These are phyloP conservation scores for Colletotrichum australisinense DNA, from an alignment of 2,329 filamentous ascomycete genomes.

Conservation along the genomic window DNA sequence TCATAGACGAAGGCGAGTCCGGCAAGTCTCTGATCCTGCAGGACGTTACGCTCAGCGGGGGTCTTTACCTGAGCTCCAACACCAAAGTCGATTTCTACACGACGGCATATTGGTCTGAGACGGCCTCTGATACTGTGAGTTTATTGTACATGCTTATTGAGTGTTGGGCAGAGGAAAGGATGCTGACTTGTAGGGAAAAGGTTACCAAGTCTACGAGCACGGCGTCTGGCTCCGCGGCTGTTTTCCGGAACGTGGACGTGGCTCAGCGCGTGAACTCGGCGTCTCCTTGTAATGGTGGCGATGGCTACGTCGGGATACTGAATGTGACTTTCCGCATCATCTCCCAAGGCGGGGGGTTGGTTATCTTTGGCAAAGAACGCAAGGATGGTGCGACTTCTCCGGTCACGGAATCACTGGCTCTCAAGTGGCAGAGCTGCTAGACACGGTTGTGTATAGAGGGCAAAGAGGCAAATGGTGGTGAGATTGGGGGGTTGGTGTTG, in stretches of 20 bases:
- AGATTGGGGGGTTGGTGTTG: neutral
- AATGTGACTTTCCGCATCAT: slow-evolving; percentile 37
- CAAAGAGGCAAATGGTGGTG: neutral
- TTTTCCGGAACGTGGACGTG: slow-evolving; percentile 28
- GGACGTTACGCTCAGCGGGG: slow-evolving; percentile 25
- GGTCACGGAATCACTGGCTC: slow-evolving; percentile 27
- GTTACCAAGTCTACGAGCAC: slow-evolving; percentile 24
- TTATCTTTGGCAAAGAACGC: slow-evolving; percentile 29
- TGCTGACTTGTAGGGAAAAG: neutral
- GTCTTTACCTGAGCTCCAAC: slow-evolving; percentile 28
- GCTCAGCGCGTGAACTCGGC: slow-evolving; percentile 19
- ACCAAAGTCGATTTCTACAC: slow-evolving; percentile 27
- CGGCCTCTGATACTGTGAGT: slow-evolving; percentile 23
- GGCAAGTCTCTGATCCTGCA: slow-evolving; percentile 23
- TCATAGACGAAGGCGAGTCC: slow-evolving; percentile 26
- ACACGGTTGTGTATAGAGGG: neutral
- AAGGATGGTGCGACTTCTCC: slow-evolving; percentile 7
- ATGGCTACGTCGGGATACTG: slow-evolving; percentile 35
- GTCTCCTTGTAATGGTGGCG: slow-evolving; percentile 28
- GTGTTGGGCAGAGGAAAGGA: neutral
- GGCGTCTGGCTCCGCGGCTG: slow-evolving; percentile 1
- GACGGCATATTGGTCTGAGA: slow-evolving; percentile 30
- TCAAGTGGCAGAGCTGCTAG: slow-evolving; percentile 29
- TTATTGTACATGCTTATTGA: neutral
- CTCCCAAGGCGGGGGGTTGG: slow-evolving; percentile 11